Evolutionary conservation across 805 yeast genomes (phyloP).

Genomic region (Ogataea ganodermae): DNA sequence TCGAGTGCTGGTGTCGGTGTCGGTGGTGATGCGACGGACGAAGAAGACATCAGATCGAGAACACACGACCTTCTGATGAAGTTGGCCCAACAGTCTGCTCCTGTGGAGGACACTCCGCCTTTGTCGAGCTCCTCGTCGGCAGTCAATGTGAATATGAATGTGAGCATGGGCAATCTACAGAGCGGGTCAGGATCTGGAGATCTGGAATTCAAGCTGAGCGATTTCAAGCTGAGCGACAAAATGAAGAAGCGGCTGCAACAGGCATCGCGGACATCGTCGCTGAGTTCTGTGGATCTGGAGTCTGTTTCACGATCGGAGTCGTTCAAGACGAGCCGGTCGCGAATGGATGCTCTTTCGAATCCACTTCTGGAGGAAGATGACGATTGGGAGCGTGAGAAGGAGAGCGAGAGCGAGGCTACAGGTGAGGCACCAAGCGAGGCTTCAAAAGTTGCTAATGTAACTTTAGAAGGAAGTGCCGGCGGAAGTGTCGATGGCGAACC

Average conservation of each 20-base stretch:
- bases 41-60: slow-evolving; percentile 27
- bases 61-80: slow-evolving; percentile 33
- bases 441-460: not conserved
- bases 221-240: slow-evolving; percentile 33
- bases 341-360: slow-evolving; percentile 19
- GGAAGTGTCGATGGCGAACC: not conserved
- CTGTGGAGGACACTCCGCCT: slow-evolving; percentile 7
- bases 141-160: slow-evolving; percentile 8
- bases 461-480: slow-evolving; percentile 1
- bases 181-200: slow-evolving; percentile 13
- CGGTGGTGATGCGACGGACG: slow-evolving; percentile 18
- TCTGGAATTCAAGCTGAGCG: slow-evolving; percentile 25
- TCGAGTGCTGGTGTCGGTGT: too few relatives aligned
- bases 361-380: slow-evolving; percentile 22
- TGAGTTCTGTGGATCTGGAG: slow-evolving; percentile 25
- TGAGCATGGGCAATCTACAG: slow-evolving; percentile 6
- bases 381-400: slow-evolving; percentile 10
- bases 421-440: not conserved
- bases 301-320: slow-evolving; percentile 27
- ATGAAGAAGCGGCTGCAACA: slow-evolving; percentile 31
- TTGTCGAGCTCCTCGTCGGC: slow-evolving; percentile 12
- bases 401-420: slow-evolving; percentile 6
- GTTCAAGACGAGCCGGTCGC: slow-evolving; percentile 21
- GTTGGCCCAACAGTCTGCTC: slow-evolving; percentile 19
- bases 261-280: slow-evolving; percentile 24